phyloP scores from a whole-genome alignment of 108 stramenopile genomes.

The Cyclotella baltica region DNA sequence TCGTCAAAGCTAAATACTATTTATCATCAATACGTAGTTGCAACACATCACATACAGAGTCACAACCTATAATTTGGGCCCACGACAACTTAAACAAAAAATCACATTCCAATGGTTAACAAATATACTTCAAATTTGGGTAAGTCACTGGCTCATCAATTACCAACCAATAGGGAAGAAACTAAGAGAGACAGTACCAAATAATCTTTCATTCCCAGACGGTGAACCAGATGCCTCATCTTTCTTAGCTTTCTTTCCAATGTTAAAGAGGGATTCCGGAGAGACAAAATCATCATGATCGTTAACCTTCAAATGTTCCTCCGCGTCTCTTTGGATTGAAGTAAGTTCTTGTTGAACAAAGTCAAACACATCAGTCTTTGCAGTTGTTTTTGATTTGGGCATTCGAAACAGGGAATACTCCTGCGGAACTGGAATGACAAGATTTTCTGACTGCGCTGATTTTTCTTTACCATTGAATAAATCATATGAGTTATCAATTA shows the following conservation, averaged over 20 bases:
- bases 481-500: neutral
- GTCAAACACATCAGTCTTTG: conserved; percentile 18
- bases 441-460: neutral
- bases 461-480: neutral
- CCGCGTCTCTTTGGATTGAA: conserved; percentile 21
- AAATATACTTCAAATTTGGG: neutral
- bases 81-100: no score
- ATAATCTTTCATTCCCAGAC: conserved; percentile 6
- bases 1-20: no score
- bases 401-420: conserved; percentile 22
- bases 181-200: conserved; percentile 26
- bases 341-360: conserved; percentile 12
- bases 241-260: neutral
- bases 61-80: no score
- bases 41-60: no score
- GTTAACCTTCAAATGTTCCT: neutral
- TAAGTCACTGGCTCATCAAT: neutral
- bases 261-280: neutral
- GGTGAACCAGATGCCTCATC: neutral
- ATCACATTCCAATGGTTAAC: no score
- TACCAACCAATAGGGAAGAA: conserved; percentile 33
- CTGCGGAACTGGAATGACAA: conserved; percentile 27
- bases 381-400: conserved; percentile 4
- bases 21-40: no score
- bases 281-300: conserved; percentile 8